A percentile compares a stretch with the other conserved stretches of the same genome.
These are phyloP conservation scores for Paecilomyces niveus DNA, from an alignment of 2,329 filamentous ascomycete species.

Conservation along the genomic window DNA sequence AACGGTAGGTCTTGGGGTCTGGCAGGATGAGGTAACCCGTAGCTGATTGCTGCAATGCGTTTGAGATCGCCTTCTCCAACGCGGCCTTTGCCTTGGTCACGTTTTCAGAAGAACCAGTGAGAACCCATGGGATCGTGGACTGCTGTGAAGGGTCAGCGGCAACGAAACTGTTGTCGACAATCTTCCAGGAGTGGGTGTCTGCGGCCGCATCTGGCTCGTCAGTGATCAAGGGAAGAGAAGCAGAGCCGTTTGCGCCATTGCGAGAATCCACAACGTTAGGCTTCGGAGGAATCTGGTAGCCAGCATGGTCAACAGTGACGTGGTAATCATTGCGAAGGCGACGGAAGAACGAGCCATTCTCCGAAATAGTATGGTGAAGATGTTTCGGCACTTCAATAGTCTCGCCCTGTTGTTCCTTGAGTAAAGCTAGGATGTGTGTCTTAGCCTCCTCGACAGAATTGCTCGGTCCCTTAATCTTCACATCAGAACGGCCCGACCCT, in stretches of 20 bases:
- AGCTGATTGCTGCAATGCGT: conserved; percentile 45
- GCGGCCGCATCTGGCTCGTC: conserved; percentile 63
- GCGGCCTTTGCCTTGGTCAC: conserved; percentile 73
- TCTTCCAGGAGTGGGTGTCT: conserved; percentile 74
- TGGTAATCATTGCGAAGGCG: conserved; percentile 76
- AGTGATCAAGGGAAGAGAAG: conserved; percentile 79
- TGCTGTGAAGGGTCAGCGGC: conserved; percentile 22
- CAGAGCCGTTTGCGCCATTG: conserved; percentile 51
- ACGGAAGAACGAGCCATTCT: conserved; percentile 91
- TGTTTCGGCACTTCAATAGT: conserved; percentile 75
- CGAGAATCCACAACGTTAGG: conserved; percentile 46
- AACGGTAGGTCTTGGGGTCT: conserved; percentile 81
- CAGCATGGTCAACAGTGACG: conserved; percentile 86
- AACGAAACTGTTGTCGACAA: conserved; percentile 50
- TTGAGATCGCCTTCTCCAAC: conserved; percentile 64
- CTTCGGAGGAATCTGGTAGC: conserved; percentile 67
- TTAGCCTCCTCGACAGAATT: conserved; percentile 78
- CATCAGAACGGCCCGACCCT: conserved; percentile 71
- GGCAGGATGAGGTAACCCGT: conserved; percentile 85
- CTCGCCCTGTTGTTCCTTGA: conserved; percentile 83
- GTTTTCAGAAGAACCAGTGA: conserved; percentile 70
- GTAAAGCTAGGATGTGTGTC: conserved; percentile 66
- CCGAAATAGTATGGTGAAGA: conserved; percentile 71
- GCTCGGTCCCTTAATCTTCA: conserved; percentile 77
- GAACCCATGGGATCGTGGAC: conserved; percentile 67